phyloP scores from a whole-genome alignment of 2,329 filamentous ascomycete species.

The Pestalotiopsis sp. region DNA sequence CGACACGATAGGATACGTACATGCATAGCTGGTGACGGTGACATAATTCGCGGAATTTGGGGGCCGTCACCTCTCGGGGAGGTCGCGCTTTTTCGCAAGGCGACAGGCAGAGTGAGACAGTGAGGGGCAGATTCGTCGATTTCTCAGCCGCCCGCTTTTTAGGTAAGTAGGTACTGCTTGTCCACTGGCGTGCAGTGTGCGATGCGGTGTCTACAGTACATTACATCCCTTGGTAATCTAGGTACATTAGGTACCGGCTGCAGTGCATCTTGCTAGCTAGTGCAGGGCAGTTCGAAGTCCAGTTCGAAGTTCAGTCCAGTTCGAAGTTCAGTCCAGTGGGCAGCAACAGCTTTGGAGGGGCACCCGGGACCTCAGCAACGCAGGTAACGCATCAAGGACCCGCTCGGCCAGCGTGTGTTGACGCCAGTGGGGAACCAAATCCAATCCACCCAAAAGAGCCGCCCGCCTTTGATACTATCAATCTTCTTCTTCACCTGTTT shows the following conservation, averaged over 20 bases:
- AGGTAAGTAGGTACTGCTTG: neutral
- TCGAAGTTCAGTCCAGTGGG: neutral
- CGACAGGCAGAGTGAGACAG: slow-evolving; percentile 1
- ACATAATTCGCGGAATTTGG: slow-evolving; percentile 7
- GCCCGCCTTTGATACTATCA: slow-evolving; percentile 13
- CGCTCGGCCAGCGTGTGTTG: neutral
- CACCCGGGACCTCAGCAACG: neutral
- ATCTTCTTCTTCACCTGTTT: slow-evolving; percentile 5
- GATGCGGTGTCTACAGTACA: neutral
- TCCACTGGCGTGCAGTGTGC: neutral
- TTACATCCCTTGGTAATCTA: neutral
- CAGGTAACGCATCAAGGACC: neutral
- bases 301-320: too few relatives aligned
- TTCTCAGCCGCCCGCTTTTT: slow-evolving; percentile 12
- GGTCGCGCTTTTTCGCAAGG: neutral
- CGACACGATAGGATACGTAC: neutral
- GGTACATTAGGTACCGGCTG: neutral
- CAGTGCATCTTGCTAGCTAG: neutral
- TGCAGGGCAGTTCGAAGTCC: neutral
- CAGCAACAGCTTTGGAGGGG: neutral
- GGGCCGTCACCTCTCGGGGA: neutral
- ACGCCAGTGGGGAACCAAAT: slow-evolving; percentile 3
- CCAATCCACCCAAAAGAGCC: slow-evolving; percentile 4
- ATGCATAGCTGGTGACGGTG: slow-evolving; percentile 6
- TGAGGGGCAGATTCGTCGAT: slow-evolving; percentile 11